Conservation (phyloP, 139 green algal genomes). For the Chlorella sp. region DNA sequence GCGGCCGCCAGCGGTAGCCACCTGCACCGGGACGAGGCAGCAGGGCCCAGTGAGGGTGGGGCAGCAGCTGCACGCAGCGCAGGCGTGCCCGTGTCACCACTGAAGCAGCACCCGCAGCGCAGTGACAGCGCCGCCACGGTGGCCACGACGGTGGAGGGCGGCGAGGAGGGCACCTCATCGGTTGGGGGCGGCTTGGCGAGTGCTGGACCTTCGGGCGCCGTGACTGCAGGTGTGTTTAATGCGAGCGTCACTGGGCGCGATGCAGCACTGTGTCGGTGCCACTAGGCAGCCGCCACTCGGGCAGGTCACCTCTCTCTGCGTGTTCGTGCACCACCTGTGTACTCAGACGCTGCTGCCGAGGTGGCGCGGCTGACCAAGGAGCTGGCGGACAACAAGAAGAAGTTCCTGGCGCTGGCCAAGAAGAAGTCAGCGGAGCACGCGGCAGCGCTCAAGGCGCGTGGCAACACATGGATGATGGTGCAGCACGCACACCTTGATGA, state of each 20-base stretch:
- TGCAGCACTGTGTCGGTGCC: not conserved
- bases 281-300: not conserved
- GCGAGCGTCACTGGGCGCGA: not conserved
- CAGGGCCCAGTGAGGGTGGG: not conserved
- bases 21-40: not conserved
- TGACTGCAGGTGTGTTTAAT: not conserved
- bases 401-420: slow-evolving; percentile 24
- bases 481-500: too few relatives aligned
- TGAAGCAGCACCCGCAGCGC: too few relatives aligned
- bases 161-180: not conserved
- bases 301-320: too few relatives aligned
- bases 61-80: not conserved
- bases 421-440: slow-evolving; percentile 13
- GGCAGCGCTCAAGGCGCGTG: not conserved
- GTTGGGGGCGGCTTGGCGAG: not conserved
- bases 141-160: not conserved
- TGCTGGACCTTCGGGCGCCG: not conserved
- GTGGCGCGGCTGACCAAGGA: slow-evolving; percentile 5
- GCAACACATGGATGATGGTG: too few relatives aligned
- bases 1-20: not conserved
- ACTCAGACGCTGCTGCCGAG: not conserved
- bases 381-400: slow-evolving; percentile 23
- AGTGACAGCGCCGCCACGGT: too few relatives aligned
- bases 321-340: too few relatives aligned
- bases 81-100: too few relatives aligned